Conservation (phyloP, 306 rosid genomes). For the Vigna nakashimae region DNA sequence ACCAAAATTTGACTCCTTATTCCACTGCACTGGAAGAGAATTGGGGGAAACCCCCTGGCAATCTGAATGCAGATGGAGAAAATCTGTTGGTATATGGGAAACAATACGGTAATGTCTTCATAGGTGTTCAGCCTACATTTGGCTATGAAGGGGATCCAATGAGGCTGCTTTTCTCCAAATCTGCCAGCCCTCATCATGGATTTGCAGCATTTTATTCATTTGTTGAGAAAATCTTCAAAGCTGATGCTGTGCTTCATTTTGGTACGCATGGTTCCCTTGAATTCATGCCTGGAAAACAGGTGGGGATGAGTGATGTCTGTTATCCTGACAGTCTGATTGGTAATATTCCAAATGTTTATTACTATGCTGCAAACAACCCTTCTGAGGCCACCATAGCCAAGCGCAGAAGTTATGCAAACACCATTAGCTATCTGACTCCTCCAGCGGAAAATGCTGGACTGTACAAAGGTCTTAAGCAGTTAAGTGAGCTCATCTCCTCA, state of each 20-base stretch:
- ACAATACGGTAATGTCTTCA: constrained; percentile 90
- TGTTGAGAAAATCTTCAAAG: constrained; percentile 90
- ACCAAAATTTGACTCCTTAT: constrained; percentile 85
- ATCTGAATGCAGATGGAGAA: constrained; percentile 96
- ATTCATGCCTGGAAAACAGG: constrained; percentile 99
- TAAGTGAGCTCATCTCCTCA: constrained; percentile 93
- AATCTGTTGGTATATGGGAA: constrained; percentile 92
- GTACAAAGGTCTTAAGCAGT: constrained; percentile 97
- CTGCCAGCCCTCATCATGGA: constrained; percentile 99
- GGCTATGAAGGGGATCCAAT: constrained; percentile 99
- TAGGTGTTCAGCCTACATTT: constrained; percentile 96
- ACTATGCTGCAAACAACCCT: constrained; percentile 96
- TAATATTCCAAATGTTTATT: constrained; percentile 90
- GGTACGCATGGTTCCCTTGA: constrained; percentile 99
- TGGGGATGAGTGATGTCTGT: constrained; percentile 98
- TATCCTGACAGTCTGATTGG: constrained; percentile 96
- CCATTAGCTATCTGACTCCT: constrained; percentile 97
- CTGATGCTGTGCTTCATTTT: constrained; percentile 95
- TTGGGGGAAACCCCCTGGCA: constrained; percentile 99
- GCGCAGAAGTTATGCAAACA: constrained; percentile 95
- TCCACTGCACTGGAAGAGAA: constrained; percentile 86
- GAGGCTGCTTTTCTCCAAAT: constrained; percentile 97
- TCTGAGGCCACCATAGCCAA: constrained; percentile 99
- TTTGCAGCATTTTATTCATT: constrained; percentile 96
- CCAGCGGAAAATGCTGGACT: constrained; percentile 99